Percentiles rank a stretch among this genome's conserved stretches.
phyloP scores from a whole-genome alignment of 2,329 filamentous ascomycete genomes.

The Fusarium devonianum region DNA sequence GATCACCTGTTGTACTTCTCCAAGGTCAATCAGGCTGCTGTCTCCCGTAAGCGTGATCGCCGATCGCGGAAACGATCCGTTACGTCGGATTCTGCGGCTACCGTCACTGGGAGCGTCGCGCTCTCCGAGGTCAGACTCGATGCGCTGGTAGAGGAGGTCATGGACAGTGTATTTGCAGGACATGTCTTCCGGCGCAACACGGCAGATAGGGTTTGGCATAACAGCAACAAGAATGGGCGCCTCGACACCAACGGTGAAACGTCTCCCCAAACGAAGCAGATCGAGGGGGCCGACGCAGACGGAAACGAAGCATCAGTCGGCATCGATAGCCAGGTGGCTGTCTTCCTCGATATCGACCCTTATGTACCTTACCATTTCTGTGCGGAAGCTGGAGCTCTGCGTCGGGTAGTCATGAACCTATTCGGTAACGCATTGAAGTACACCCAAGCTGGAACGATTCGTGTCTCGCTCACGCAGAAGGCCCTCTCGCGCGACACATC shows the following conservation, averaged over 20 bases:
- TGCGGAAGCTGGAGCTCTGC: constrained; percentile 59
- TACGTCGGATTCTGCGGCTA: constrained; percentile 6
- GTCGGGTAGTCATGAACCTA: constrained; percentile 67
- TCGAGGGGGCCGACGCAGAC: neutral
- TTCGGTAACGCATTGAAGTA: constrained; percentile 71
- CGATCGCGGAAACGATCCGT: constrained; percentile 15
- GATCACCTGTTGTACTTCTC: constrained; percentile 62
- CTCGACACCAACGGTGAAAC: neutral
- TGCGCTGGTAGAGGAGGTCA: constrained; percentile 32
- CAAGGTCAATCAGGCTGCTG: constrained; percentile 56
- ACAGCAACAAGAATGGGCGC: constrained; percentile 2
- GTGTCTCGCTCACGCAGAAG: constrained; percentile 39
- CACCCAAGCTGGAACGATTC: constrained; percentile 50
- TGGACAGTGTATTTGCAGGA: constrained; percentile 36
- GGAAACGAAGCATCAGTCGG: constrained; percentile 15
- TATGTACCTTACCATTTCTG: constrained; percentile 59
- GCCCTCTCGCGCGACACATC: constrained; percentile 1
- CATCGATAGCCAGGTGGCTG: constrained; percentile 30
- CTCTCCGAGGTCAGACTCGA: constrained; percentile 23
- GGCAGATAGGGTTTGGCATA: constrained; percentile 24
- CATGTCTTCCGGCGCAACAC: constrained; percentile 27
- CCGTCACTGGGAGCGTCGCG: constrained; percentile 1
- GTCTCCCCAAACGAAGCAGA: neutral
- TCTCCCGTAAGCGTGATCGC: constrained; percentile 20
- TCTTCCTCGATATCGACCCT: constrained; percentile 51